Evolutionary conservation across 2,329 filamentous ascomycete genomes (phyloP).

Genomic region (Rugonectria rugulosa): DNA sequence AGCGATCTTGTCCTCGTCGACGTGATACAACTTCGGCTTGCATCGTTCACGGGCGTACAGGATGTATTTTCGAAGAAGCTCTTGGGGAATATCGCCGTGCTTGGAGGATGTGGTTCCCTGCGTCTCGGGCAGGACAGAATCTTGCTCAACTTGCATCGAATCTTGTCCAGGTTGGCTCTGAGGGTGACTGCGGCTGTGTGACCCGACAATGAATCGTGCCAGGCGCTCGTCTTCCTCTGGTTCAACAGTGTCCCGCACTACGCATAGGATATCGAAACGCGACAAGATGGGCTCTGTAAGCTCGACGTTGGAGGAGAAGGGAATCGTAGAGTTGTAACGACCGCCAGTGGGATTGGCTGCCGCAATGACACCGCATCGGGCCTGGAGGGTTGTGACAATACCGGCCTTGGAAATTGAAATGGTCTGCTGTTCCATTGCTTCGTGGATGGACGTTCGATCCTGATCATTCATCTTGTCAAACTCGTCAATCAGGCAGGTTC

Average conservation of each 20-base stretch:
- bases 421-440: slow-evolving; percentile 99
- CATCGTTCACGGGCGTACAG: slow-evolving; percentile 91
- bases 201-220: slow-evolving; percentile 93
- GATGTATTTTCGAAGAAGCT: slow-evolving; percentile 94
- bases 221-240: slow-evolving; percentile 91
- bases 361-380: slow-evolving; percentile 93
- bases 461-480: slow-evolving; percentile 99
- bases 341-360: slow-evolving; percentile 96
- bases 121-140: slow-evolving; percentile 53
- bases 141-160: slow-evolving; percentile 70
- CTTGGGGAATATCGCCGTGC: slow-evolving; percentile 83
- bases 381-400: slow-evolving; percentile 96
- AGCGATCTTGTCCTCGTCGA: slow-evolving; percentile 97
- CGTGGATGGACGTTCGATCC: slow-evolving; percentile 96
- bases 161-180: slow-evolving; percentile 58
- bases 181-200: slow-evolving; percentile 89
- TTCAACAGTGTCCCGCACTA: slow-evolving; percentile 94
- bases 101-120: slow-evolving; percentile 38
- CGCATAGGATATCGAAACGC: slow-evolving; percentile 96
- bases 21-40: slow-evolving; percentile 92
- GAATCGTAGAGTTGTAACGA: slow-evolving; percentile 94
- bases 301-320: slow-evolving; percentile 95
- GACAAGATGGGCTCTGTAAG: slow-evolving; percentile 97
- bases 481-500: slow-evolving; percentile 96
- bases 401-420: slow-evolving; percentile 99